Conservation (phyloP, 1,284 basidiomycete genomes). For the Moesziomyces sp. region DNA sequence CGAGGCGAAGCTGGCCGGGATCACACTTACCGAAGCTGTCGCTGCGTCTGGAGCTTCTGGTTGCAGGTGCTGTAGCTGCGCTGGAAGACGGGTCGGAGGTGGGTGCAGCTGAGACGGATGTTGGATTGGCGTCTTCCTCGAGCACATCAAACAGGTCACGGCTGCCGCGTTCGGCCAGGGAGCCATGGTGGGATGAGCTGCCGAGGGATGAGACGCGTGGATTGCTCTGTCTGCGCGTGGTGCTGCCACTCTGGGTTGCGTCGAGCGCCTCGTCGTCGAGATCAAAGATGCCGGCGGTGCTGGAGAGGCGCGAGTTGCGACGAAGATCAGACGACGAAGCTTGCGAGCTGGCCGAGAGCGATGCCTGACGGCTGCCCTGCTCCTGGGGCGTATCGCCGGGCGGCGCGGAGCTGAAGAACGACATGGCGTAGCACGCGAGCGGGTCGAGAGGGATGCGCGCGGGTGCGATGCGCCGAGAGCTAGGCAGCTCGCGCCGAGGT, state of each 20-base stretch:
- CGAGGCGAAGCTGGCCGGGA: background rate
- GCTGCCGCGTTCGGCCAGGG: conserved; percentile 21
- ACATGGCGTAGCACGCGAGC: conserved; percentile 11
- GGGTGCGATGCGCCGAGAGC: background rate
- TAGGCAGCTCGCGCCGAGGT: background rate
- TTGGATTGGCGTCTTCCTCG: conserved; percentile 25
- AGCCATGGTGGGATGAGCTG: conserved; percentile 27
- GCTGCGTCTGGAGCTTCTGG: conserved; percentile 16
- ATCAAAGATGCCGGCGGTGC: conserved; percentile 57
- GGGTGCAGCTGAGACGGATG: conserved; percentile 5
- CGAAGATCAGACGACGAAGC: conserved; percentile 29
- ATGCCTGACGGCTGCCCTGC: conserved; percentile 31
- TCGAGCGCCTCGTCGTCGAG: conserved; percentile 45
- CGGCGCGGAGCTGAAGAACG: conserved; percentile 34
- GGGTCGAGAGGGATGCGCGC: background rate
- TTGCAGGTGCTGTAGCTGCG: conserved; percentile 15
- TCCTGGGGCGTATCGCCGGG: conserved; percentile 15
- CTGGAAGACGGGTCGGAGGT: conserved; percentile 8
- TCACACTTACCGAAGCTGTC: conserved; percentile 28
- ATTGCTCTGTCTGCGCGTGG: conserved; percentile 32
- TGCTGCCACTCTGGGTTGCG: conserved; percentile 4
- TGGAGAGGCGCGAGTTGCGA: conserved; percentile 41
- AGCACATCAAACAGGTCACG: conserved; percentile 36
- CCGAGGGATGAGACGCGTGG: conserved; percentile 27
- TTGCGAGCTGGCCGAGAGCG: conserved; percentile 40